Evolutionary conservation across 306 rosid genomes (phyloP), one percentile per base, ranked within the genome.

Genomic region (Lathyrus oleraceus): DNA sequence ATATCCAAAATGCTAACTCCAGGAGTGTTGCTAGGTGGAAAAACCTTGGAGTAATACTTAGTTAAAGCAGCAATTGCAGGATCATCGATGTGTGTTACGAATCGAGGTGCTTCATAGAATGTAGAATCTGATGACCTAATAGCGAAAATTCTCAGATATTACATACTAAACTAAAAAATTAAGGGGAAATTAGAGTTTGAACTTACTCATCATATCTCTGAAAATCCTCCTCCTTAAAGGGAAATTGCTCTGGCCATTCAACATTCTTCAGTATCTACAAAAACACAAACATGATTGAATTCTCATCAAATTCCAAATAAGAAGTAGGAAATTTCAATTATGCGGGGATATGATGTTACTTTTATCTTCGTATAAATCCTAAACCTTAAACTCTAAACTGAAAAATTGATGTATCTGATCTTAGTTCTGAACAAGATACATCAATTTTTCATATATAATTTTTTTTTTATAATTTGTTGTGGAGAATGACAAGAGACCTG

Each of bases 1-100:
- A 88, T 79, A 66, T 90, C 96, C 88, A 90, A 61, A 76, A 87
- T 81, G 88, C 79, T 78, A 4, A 86, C 78, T 61, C 92, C 96
- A 28, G 88, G 86, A 78, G 86, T 77, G 78, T 88, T 86, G 79
- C 86, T 88, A 49, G 90, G 87, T 30, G 88, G 92, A 76, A 86
- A 88, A 72, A 88, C 83, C 64, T 76, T 76, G 3, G 92, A 81
- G 79, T 90, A 90, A 76, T 86, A 88, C 70, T 85, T 86, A 8
- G 88, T 90, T 36, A 90, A 87, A 47, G 92, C 85, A 61, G 82
- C 82, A 84, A 88, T 90, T 45, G 96, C 95, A 11, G 87, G 86
- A 74, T 81, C 90, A 77, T 90, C 96, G 65, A 90, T 90, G 77
- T 90, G 96, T 3, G 96, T 86, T 81, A 86, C 96, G 71, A 90